Evolutionary conservation across 345 rosid genomes (phyloP).

Genomic region (Brassica cretica): DNA sequence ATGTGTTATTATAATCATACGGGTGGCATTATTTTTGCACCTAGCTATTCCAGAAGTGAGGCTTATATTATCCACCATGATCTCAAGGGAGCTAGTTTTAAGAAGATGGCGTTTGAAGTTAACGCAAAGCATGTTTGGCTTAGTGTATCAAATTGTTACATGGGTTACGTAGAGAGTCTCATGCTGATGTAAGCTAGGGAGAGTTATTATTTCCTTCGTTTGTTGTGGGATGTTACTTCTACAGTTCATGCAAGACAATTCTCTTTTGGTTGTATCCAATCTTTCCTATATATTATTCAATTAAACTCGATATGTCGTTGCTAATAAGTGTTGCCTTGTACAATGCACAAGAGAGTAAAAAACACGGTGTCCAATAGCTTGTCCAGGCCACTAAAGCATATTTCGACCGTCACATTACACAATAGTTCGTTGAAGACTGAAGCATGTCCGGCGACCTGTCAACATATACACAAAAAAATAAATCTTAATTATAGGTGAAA

Average conservation of each 20-base stretch:
- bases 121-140: background rate
- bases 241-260: background rate
- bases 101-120: background rate
- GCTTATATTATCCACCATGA: background rate
- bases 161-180: background rate
- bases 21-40: background rate
- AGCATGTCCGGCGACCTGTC: constrained; percentile 59
- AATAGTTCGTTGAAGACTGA: constrained; percentile 64
- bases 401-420: constrained; percentile 62
- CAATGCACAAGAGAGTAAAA: constrained; percentile 23
- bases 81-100: background rate
- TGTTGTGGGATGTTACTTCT: background rate
- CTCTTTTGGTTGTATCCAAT: too few relatives aligned
- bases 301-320: too few relatives aligned
- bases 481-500: too few relatives aligned
- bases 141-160: background rate
- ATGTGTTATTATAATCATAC: background rate
- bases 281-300: too few relatives aligned
- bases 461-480: background rate
- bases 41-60: background rate
- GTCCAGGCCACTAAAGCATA: constrained; percentile 10
- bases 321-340: constrained; percentile 17
- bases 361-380: background rate
- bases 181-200: background rate
- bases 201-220: background rate